Base-by-base conservation (phyloP, 345 rosid species). In the Brassica carinata region DNA sequence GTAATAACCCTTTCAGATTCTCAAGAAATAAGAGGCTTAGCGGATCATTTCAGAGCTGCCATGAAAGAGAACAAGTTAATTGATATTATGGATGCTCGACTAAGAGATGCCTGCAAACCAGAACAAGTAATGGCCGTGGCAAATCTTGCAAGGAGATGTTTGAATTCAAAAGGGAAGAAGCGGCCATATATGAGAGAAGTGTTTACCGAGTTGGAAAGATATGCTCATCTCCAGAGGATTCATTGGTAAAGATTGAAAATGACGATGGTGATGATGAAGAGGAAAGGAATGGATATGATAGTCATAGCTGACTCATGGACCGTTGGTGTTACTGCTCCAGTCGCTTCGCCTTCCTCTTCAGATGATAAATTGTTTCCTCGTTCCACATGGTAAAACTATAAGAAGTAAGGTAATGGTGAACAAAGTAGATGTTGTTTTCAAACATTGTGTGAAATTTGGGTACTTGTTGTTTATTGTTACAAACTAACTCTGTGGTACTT, bases 141-240 rank as follows among this genome's bases (percentile, higher is more conserved):
- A 23, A 68, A 43, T 6, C 34, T 68, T 23, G 72, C 87, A 0
- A 82, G 68, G 3, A 81, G 83, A 4, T 89, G 90, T 57, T 69
- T 89, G 79, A 83, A 83, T 13, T 86, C 85, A 1, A 85, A 81
- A 70, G 71, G 90, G 65, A 86, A 84, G 76, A 85, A 85, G 53
- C 63, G 88, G 40, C 88, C 90, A 2, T 73, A 85, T 11, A 87
- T 85, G 89, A 87, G 86, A 53, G 83, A 86, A 81, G 89, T 86
- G 5, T 74, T 83, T 4, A 75, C 84, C 26, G 88, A 87, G 64
- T 83, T 89, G 2, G 86, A 86, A 55, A 51, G 17, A 76, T 76
- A 2, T 3, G 10, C 17, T 63, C 77, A 5, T 63, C 69, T 63
- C 15, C 2, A 29, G 77, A 64, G 58, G 69, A 11, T 29, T 4